Percentiles rank a stretch among this genome's conserved stretches.
phyloP scores from a whole-genome alignment of 345 rosid genomes.

The Acer saccharum region DNA sequence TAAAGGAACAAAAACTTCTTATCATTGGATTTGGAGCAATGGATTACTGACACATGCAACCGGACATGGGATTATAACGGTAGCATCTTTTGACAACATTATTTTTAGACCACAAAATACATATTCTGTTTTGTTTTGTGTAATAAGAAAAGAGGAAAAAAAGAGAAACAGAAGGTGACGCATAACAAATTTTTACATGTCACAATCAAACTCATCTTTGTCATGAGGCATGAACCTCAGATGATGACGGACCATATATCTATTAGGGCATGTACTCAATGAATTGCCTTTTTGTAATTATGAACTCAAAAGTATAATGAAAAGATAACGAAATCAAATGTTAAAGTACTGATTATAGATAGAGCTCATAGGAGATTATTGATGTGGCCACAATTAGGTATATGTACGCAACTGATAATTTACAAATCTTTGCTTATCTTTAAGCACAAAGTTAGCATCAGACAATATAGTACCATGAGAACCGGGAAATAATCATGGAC shows the following conservation, averaged over 20 bases:
- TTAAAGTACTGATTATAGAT: not conserved
- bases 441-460: not conserved
- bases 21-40: not conserved
- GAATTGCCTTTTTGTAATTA: no score
- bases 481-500: not conserved
- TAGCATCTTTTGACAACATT: not conserved
- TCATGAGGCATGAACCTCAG: not conserved
- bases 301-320: not conserved
- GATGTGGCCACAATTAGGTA: not conserved
- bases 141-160: not conserved
- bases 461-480: not conserved
- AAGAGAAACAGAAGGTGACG: not conserved
- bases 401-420: not conserved
- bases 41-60: not conserved
- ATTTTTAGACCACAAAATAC: not conserved
- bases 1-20: not conserved
- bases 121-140: not conserved
- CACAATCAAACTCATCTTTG: not conserved
- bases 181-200: slow-evolving; percentile 1
- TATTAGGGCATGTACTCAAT: not conserved
- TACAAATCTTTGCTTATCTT: not conserved
- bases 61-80: not conserved
- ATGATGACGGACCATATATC: not conserved
- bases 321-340: not conserved
- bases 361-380: not conserved